These are phyloP conservation scores for Rugosomyces carneus DNA, from an alignment of 1,284 basidiomycete species.

Conservation along the genomic window DNA sequence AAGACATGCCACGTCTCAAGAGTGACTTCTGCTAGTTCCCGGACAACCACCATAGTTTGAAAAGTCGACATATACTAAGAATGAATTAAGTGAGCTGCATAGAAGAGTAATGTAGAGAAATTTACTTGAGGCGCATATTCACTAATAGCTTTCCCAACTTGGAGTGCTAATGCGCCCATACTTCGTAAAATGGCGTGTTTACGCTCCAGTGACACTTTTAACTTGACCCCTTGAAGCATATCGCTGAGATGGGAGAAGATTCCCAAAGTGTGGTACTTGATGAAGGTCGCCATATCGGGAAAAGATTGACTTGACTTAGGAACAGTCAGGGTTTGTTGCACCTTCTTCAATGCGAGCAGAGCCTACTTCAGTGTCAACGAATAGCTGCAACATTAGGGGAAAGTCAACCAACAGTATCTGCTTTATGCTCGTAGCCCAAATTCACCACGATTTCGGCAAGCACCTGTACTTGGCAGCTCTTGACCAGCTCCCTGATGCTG, in stretches of 20 bases:
- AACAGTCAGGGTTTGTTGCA: slow-evolving; percentile 32
- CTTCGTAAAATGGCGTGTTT: slow-evolving; percentile 79
- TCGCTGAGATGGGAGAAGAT: slow-evolving; percentile 80
- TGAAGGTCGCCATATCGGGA: slow-evolving; percentile 48
- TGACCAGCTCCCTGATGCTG: slow-evolving; percentile 49
- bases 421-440: slow-evolving; percentile 58
- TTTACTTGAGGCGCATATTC: slow-evolving; percentile 81
- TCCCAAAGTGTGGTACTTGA: slow-evolving; percentile 75
- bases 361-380: slow-evolving; percentile 36
- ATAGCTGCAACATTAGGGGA: neutral
- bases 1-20: slow-evolving; percentile 83
- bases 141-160: slow-evolving; percentile 68
- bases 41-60: slow-evolving; percentile 77
- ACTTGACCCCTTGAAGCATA: slow-evolving; percentile 74
- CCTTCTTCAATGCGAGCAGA: slow-evolving; percentile 54
- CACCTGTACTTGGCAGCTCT: slow-evolving; percentile 60
- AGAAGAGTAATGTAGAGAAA: slow-evolving; percentile 1
- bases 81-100: neutral
- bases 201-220: slow-evolving; percentile 57
- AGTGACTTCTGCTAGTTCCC: slow-evolving; percentile 73
- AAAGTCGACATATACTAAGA: slow-evolving; percentile 92
- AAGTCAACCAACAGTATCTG: slow-evolving; percentile 36
- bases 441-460: slow-evolving; percentile 72
- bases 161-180: slow-evolving; percentile 67
- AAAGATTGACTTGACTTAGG: slow-evolving; percentile 19